These are phyloP conservation scores for Dipteronia sinensis DNA, from an alignment of 345 rosid genomes.

Conservation along the genomic window DNA sequence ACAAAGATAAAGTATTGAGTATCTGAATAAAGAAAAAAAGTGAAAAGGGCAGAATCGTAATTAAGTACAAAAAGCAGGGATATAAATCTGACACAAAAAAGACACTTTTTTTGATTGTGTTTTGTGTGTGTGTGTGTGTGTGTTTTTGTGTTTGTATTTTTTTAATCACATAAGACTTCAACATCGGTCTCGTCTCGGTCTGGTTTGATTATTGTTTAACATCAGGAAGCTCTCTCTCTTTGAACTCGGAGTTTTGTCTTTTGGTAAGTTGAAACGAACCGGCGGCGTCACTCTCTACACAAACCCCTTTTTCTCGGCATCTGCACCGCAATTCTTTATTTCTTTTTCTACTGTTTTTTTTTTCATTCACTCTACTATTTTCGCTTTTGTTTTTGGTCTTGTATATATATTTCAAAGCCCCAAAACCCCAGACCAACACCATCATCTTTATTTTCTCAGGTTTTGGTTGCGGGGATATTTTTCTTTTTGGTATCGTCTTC, in stretches of 20 bases:
- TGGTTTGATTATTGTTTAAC: background rate
- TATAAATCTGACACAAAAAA: background rate
- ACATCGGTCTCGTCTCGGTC: background rate
- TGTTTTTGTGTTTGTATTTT: background rate
- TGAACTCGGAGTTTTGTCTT: slow-evolving; percentile 8
- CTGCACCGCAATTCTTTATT: background rate
- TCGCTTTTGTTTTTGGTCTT: background rate
- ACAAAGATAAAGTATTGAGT: too few species aligned
- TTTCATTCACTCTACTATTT: background rate
- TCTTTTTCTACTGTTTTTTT: background rate
- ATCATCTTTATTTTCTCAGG: background rate
- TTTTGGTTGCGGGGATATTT: too few species aligned
- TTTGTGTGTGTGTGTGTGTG: background rate
- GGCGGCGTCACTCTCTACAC: slow-evolving; percentile 12
- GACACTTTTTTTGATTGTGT: background rate
- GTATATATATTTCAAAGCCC: background rate
- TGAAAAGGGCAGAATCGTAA: background rate
- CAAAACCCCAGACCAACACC: background rate
- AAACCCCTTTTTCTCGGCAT: background rate
- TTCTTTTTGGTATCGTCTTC: background rate
- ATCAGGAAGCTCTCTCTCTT: background rate
- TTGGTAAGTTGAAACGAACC: background rate
- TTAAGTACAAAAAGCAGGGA: background rate
- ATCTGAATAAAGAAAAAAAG: background rate
- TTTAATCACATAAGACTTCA: background rate